Conservation (phyloP, 2,329 filamentous ascomycete species). For the Monosporascus sp. region DNA sequence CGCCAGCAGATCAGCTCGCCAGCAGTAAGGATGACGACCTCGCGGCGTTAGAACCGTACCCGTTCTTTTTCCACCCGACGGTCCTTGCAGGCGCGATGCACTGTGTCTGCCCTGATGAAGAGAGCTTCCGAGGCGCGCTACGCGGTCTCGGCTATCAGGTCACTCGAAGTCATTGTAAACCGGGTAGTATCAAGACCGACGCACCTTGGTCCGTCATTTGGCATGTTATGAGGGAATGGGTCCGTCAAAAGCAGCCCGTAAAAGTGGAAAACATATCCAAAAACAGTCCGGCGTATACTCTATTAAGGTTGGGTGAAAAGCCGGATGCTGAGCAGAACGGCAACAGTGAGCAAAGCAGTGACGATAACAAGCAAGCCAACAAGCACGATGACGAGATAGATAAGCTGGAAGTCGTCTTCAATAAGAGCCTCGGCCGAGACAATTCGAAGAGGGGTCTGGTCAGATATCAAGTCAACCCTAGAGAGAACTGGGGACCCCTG, state of each 20-base stretch:
- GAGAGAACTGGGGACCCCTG: conserved; percentile 92
- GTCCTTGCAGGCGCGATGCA: conserved; percentile 71
- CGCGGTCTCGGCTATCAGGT: conserved; percentile 74
- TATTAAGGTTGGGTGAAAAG: conserved; percentile 48
- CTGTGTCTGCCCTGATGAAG: conserved; percentile 72
- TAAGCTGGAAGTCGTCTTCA: conserved; percentile 54
- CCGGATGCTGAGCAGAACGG: conserved; percentile 24
- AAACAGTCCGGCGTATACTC: conserved; percentile 64
- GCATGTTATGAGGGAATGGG: conserved; percentile 92
- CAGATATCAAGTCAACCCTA: conserved; percentile 84
- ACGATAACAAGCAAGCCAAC: conserved; percentile 24
- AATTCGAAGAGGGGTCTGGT: conserved; percentile 64
- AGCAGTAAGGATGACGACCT: conserved; percentile 42
- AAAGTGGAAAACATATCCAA: conserved; percentile 66
- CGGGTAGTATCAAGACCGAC: conserved; percentile 88
- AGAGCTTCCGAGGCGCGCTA: conserved; percentile 75
- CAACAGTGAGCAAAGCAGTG: conserved; percentile 13
- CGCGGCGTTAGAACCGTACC: conserved; percentile 64
- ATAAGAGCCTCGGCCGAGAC: conserved; percentile 72
- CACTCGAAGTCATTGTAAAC: conserved; percentile 81
- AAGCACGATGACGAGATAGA: conserved; percentile 23
- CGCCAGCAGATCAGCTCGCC: conserved; percentile 20
- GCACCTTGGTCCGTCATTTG: conserved; percentile 87
- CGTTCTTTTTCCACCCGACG: conserved; percentile 82
- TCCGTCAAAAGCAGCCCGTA: conserved; percentile 71